Conservation (phyloP, 805 yeast species). For the Isabelozyma rhagii region DNA sequence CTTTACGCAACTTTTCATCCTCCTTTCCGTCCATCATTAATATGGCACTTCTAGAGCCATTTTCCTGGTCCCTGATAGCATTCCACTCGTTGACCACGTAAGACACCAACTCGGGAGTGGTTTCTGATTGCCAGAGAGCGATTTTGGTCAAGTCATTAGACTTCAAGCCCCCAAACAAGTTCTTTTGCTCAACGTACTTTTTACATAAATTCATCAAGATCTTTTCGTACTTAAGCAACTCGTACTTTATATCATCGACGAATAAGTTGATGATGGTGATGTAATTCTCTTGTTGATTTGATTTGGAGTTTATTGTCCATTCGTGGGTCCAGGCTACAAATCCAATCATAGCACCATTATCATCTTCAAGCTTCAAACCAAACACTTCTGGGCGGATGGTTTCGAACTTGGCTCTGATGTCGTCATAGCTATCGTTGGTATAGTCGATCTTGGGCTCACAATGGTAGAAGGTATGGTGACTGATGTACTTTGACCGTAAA, state of each 20-base stretch:
- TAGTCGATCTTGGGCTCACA: conserved; percentile 13
- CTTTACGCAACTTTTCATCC: conserved; percentile 18
- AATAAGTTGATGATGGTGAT: conserved; percentile 26
- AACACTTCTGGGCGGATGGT: conserved; percentile 25
- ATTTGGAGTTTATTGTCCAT: conserved; percentile 12
- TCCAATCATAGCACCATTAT: conserved; percentile 18
- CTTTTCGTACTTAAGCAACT: neutral
- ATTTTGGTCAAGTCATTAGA: conserved; percentile 10
- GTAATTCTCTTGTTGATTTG: conserved; percentile 11
- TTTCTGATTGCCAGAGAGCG: conserved; percentile 34
- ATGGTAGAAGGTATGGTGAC: conserved; percentile 17
- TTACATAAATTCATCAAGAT: neutral
- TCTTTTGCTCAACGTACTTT: neutral
- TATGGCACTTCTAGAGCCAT: conserved; percentile 35
- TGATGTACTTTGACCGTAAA: conserved; percentile 31
- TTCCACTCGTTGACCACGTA: conserved; percentile 11
- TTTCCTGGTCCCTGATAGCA: conserved; percentile 23
- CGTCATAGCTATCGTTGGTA: conserved; percentile 12
- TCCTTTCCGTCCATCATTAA: conserved; percentile 22
- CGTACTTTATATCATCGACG: conserved; percentile 17
- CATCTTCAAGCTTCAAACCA: conserved; percentile 22
- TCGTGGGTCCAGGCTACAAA: conserved; percentile 41
- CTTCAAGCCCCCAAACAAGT: conserved; percentile 2
- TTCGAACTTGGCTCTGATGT: conserved; percentile 18
- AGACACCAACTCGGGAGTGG: conserved; percentile 11